Base-by-base conservation (phyloP, 2,329 filamentous ascomycete genomes). In the Sporothrix pallida region DNA sequence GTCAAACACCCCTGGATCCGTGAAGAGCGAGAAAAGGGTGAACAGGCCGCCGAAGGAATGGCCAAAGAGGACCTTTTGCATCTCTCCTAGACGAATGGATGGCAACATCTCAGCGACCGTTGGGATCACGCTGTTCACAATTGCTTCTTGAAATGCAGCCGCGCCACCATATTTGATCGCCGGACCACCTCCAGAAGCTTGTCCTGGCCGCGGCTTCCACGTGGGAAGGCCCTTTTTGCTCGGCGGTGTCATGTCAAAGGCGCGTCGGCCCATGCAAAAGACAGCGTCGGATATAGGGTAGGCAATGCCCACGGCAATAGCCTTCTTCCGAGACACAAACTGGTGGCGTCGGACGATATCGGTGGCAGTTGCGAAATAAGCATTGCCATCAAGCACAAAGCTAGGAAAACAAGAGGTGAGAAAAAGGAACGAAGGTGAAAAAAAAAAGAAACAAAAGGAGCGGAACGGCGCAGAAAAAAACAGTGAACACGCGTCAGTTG, bases 221-320 rank as follows among this genome's bases (percentile, higher is more conserved):
- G 62, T 67, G 62, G 62, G 62, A 8, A 67, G 12, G 1, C 62
- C 44, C 3, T 69, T 52, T 5, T 54, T 48, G 65, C 44, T 69
- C 5, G 65, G 46, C 48, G 65, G 65, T 26, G 65, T 69, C 44
- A 69, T 46, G 26, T 69, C 65, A n/a, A 67, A 48, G 26, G 26
- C 65, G 10, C 65, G 46, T 1, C 65, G 46, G 7, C 20, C 15
- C 23, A 52, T 52, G 46, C 3, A 20, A 31, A 69, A 69, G 12
- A 69, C 48, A 9, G 46, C 15, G 54, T 77, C 65, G 23, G 65
- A 52, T 13, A 69, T 52, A 37, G 65, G 65, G n/a, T 69, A 69
- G 20, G 46, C 65, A 3, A 69, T 17, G 3, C 65, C 65, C 1
- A 54, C 46, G 23, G 15, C 46, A 52, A 69, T 48, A n/a, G 65